Base-by-base conservation (phyloP, 1,284 basidiomycete species). In the Puccinia hordei region DNA sequence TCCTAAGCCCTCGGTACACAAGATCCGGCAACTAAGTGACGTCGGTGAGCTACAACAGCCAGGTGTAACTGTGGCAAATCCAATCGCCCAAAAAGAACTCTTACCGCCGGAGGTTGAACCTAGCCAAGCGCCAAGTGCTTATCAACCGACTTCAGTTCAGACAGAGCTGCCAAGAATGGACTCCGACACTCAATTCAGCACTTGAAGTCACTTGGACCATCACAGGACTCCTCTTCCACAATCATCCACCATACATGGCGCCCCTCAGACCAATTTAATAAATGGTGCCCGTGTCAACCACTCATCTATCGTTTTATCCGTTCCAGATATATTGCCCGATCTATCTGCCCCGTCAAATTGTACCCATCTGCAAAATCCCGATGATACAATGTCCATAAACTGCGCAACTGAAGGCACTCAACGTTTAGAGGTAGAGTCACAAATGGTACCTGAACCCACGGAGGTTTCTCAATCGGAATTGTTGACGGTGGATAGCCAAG, bases 11-110 rank as follows among this genome's bases (percentile, higher is more conserved):
- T 55, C 49, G 17, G 53, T 46, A 9, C 53, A 53, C 69, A 80
- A 80, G 49, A 33, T 80, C 19, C 68, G 69, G n/a, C 38, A 69
- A 17, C 59, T 80, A n/a, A 80, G 69, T 55, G 69, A 80, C 65
- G 59, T 57, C 13, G 66, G 78, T 53, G 78, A 80, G 17, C n/a
- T 59, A n/a, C 66, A 49, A 27, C 49, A 44, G 63, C n/a, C 24
- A 30, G 49, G 63, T n/a, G 17, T 41, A 30, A 41, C 30, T 51
- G 24, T 71, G 30, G 22, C 30, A 13, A 71, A 71, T 71, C 19
- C 68, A 19, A 33, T 71, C 46, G 30, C 30, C 49, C n/a, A 71
- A 33, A 35, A 46, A 17, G 24, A 71, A 24, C 27, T 35, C 22
- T 53, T 49, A 12, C 22, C 27, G 46, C 68, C 68, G 30, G 46